Percentiles rank a stretch among this genome's conserved stretches.
Conservation (phyloP, 192 early-diverging fungal species). For the Allomyces macrogynus region DNA sequence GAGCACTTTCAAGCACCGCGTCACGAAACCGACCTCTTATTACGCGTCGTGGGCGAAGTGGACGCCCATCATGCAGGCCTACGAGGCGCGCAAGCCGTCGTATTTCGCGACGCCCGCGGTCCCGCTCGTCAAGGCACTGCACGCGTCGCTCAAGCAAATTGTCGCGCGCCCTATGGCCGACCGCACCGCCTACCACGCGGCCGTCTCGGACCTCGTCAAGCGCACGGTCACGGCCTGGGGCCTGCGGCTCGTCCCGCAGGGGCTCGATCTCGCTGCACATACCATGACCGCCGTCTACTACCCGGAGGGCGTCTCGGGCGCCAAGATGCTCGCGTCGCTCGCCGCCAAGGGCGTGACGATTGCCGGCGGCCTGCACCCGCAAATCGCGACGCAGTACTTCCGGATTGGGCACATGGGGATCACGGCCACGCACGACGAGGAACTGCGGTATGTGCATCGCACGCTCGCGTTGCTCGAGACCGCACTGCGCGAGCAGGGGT, state of each 20-base stretch:
- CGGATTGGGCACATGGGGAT: slow-evolving; percentile 31
- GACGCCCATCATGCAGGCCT: slow-evolving; percentile 91
- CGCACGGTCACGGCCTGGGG: slow-evolving; percentile 43
- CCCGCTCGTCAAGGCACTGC: slow-evolving; percentile 72
- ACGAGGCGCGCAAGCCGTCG: slow-evolving; percentile 72
- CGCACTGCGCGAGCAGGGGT: no score
- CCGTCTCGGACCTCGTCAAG: slow-evolving; percentile 49
- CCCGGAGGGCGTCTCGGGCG: slow-evolving; percentile 54
- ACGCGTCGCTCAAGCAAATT: slow-evolving; percentile 61
- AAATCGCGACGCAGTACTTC: slow-evolving; percentile 75
- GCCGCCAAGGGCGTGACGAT: slow-evolving; percentile 62
- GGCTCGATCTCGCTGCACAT: neutral
- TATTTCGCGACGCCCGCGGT: slow-evolving; percentile 98
- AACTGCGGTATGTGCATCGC: no score
- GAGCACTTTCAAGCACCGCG: slow-evolving; percentile 41
- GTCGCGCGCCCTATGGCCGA: slow-evolving; percentile 46
- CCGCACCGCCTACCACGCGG: slow-evolving; percentile 61
- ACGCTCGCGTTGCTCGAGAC: no score
- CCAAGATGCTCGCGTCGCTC: slow-evolving; percentile 61
- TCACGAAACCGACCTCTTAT: slow-evolving; percentile 65
- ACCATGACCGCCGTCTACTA: slow-evolving; percentile 29
- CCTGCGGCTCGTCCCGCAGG: slow-evolving; percentile 44
- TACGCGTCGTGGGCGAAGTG: slow-evolving; percentile 83
- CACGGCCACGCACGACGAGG: no score
- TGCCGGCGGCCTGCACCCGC: slow-evolving; percentile 75